Evolutionary conservation across 2,329 filamentous ascomycete genomes (phyloP), one percentile per base, ranked within the genome.

Genomic region (Cladosporium halotolerans): DNA sequence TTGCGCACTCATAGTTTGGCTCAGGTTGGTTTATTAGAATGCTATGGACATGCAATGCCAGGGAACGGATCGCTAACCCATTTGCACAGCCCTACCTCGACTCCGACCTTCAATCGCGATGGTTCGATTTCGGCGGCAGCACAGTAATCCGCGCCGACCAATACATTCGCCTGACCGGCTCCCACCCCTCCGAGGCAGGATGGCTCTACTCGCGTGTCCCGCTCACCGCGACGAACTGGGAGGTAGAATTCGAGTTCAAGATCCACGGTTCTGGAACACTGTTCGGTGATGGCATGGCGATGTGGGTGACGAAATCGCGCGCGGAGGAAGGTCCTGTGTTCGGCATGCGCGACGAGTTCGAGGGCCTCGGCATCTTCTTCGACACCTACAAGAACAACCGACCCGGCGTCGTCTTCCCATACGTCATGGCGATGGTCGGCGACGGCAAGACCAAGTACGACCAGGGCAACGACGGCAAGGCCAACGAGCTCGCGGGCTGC

Each of bases 301-400:
- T 99, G 81, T 99, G 93, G 93, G 80, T 99, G 66, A 97, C 92
- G 62, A 95, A 95, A 73, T 85, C 96, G 73, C 88, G 93, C 60
- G 91, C 82, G 32, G 80, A 85, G 63, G 73, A 78, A 55, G 93
- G 93, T 13, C 80, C 84, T 9, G 92, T 99, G 36, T 99, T 99
- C 71, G 93, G 93, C 47, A 85, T 85, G 61, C 78, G 80, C 31
- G 92, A 99, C 73, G 82, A 82, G 59, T 99, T 97, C 63, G 92
- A 99, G 70, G 93, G 93, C 4, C 80, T 99, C 44, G 93, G 90
- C 52, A 80, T 99, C 71, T 97, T 96, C 76, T 82, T 99, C 74
- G 93, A 99, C 70, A 99, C 93, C 42, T 99, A 99, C 80, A 99
- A 99, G 83, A 99, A 99, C 78, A 96, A 96, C 76, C 84, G 93